Percentiles rank a stretch among this genome's conserved stretches.
Conservation (phyloP, 352 stramenopile genomes). For the Pythium aphanidermatum region DNA sequence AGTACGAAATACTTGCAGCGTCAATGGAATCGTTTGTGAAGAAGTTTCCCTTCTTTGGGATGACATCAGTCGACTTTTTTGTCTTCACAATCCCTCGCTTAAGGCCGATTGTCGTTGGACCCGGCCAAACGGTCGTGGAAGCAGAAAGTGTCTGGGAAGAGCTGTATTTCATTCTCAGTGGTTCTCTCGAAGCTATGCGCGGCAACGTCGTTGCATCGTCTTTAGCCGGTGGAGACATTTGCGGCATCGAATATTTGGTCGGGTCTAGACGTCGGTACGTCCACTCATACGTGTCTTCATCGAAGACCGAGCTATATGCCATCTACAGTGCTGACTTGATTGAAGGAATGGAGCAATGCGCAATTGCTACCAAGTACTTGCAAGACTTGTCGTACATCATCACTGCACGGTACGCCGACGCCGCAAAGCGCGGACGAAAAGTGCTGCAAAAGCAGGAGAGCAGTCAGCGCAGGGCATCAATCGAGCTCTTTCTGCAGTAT, state of each 20-base stretch:
- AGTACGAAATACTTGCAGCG: conserved; percentile 74
- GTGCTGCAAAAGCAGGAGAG: conserved; percentile 28
- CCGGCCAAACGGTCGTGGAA: conserved; percentile 58
- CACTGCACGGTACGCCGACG: conserved; percentile 52
- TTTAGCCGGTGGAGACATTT: conserved; percentile 60
- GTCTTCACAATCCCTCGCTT: conserved; percentile 55
- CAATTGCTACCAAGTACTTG: conserved; percentile 60
- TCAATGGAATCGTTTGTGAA: conserved; percentile 77
- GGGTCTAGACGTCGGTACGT: conserved; percentile 42
- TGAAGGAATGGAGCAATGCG: conserved; percentile 47
- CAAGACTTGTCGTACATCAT: conserved; percentile 57
- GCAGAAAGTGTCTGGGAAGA: conserved; percentile 79
- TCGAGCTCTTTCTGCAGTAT: conserved; percentile 59
- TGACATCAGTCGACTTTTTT: conserved; percentile 73
- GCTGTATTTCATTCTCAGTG: conserved; percentile 63
- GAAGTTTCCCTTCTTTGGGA: conserved; percentile 69
- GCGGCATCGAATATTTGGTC: conserved; percentile 71
- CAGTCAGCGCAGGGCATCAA: conserved; percentile 5
- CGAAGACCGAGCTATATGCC: conserved; percentile 63
- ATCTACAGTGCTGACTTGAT: conserved; percentile 62
- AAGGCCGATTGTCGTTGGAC: conserved; percentile 51
- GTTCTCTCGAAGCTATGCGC: conserved; percentile 50
- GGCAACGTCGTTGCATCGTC: conserved; percentile 56
- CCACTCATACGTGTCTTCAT: conserved; percentile 55
- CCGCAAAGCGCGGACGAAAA: conserved; percentile 30